Conservation (phyloP, 257 asterid species). For the Ilex asprella region DNA sequence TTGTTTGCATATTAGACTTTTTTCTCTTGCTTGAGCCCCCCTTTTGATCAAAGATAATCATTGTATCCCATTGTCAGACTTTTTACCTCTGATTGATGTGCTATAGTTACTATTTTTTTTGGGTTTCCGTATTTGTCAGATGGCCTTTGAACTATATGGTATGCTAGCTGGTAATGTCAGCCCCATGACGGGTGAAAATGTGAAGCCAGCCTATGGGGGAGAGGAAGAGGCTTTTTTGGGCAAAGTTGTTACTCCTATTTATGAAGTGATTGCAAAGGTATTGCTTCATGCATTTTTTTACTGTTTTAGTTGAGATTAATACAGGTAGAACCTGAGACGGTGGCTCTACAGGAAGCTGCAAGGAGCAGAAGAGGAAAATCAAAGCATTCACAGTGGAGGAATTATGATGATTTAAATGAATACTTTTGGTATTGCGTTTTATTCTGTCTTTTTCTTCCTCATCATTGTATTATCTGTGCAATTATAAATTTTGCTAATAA, state of each 20-base stretch:
- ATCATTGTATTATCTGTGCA: neutral
- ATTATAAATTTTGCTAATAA: slow-evolving; percentile 12
- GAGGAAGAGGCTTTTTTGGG: slow-evolving; percentile 92
- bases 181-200: slow-evolving; percentile 95
- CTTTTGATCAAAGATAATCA: too few species aligned
- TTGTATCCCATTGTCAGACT: too few species aligned
- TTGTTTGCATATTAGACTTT: too few species aligned
- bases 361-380: slow-evolving; percentile 82
- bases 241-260: slow-evolving; percentile 92
- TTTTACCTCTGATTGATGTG: too few species aligned
- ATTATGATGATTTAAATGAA: slow-evolving; percentile 94
- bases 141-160: slow-evolving; percentile 49
- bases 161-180: slow-evolving; percentile 99
- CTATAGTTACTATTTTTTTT: too few species aligned
- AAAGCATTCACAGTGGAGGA: slow-evolving; percentile 98
- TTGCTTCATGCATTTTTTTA: slow-evolving; percentile 9
- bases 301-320: neutral
- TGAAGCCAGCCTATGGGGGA: slow-evolving; percentile 99
- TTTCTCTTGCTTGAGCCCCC: too few species aligned
- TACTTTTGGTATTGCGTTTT: slow-evolving; percentile 67
- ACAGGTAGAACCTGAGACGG: neutral
- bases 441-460: slow-evolving; percentile 10
- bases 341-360: slow-evolving; percentile 69
- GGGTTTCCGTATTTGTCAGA: neutral
- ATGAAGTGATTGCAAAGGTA: slow-evolving; percentile 94